Evolutionary conservation across 2,329 filamentous ascomycete species (phyloP).

Genomic region (Apiospora rasikravindrae): DNA sequence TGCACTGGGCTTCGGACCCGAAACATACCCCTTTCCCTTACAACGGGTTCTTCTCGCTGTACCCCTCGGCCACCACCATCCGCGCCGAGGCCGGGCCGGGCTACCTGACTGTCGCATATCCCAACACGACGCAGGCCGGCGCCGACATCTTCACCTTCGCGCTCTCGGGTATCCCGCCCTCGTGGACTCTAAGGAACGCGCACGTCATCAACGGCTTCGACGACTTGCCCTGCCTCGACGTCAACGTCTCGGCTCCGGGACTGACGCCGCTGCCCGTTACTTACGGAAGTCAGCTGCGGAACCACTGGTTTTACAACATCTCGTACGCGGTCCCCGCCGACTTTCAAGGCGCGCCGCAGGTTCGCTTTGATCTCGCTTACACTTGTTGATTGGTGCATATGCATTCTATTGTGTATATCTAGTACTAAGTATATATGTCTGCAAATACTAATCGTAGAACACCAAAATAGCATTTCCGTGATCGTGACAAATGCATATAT

Average conservation of each 20-base stretch:
- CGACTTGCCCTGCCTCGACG: slow-evolving; percentile 45
- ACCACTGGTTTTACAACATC: slow-evolving; percentile 52
- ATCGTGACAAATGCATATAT: not conserved
- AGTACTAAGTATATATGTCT: too few species aligned
- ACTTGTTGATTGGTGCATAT: slow-evolving; percentile 29
- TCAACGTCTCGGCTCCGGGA: slow-evolving; percentile 45
- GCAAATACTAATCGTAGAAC: too few species aligned
- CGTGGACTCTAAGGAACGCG: slow-evolving; percentile 41
- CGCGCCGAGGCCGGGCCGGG: slow-evolving; percentile 43
- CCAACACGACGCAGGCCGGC: slow-evolving; percentile 46
- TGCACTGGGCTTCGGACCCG: slow-evolving; percentile 51
- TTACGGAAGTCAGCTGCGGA: slow-evolving; percentile 44
- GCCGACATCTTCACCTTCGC: slow-evolving; percentile 46
- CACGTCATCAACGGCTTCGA: slow-evolving; percentile 40
- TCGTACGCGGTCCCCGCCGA: slow-evolving; percentile 48
- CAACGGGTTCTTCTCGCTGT: slow-evolving; percentile 46
- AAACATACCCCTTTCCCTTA: slow-evolving; percentile 45
- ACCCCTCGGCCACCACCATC: slow-evolving; percentile 49
- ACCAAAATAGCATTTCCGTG: too few species aligned
- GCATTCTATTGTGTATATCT: not conserved
- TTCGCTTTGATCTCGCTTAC: slow-evolving; percentile 41
- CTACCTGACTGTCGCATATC: slow-evolving; percentile 43
- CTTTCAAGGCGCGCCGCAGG: slow-evolving; percentile 45
- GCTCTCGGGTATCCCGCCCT: slow-evolving; percentile 44
- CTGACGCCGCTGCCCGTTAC: slow-evolving; percentile 41